Base-by-base conservation (phyloP, 2,329 filamentous ascomycete species). In the Cladobotryum protrusum region DNA sequence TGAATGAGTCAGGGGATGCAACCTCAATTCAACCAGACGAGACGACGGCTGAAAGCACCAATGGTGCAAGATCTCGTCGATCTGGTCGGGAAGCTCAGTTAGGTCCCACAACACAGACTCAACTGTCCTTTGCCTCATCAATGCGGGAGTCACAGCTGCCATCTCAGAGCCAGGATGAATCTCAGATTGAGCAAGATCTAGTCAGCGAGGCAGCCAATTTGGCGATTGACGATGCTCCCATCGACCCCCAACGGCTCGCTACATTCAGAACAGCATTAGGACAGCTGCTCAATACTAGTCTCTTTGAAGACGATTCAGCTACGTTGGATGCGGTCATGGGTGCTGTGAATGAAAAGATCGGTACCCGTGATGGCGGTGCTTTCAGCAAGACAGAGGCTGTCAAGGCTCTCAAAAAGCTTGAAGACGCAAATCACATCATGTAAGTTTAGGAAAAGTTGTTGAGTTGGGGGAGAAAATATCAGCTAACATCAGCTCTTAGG, bases 301-400 rank as follows among this genome's bases (percentile, higher is more conserved):
- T 99, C n/a, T 99, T 99, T 64, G 82, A 85, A 32, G 88, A 95
- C 54, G 93, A 97, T 61, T 82, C 85, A 15, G 89, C 90, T 13
- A 78, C 85, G 53, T 78, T 96, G 2, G 81, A 83, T 54, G 80
- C 81, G 20, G 77, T 99, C 32, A 77, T 96, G 15, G 77, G 77
- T 3, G 87, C 87, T 8, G 87, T 99, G 45, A 99, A 99, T 65
- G 72, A 72, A 4, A 81, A 82, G 59, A 60, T 96, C 43, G 76
- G 79, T 13, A 61, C 69, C 39, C 60, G 69, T 3, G 64, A 71
- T 20, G 77, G 77, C 4, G 78, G 79, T 7, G 69, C 75, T 35
- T 99, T 96, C 69, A 77, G 74, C 20, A 77, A 77, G 35, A 74
- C 73, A 0, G 93, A 99, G 69, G 89, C 87, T 1, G 72, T 86